Evolutionary conservation across 352 stramenopile species (phyloP).

Genomic region (Pythium volutum): DNA sequence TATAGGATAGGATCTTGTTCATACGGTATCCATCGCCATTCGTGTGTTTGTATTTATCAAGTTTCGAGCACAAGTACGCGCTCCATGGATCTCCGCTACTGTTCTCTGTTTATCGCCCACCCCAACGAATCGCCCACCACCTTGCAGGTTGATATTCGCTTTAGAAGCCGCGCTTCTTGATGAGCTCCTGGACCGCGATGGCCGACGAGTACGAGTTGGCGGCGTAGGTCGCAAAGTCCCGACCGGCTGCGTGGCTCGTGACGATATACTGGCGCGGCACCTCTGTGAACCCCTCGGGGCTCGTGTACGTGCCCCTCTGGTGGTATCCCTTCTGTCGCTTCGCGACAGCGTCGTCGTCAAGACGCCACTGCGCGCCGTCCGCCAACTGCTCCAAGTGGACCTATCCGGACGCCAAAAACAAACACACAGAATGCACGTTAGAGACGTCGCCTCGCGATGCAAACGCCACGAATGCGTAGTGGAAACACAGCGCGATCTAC

Average conservation of each 20-base stretch:
- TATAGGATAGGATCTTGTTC: no score
- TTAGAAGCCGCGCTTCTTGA: slow-evolving; percentile 82
- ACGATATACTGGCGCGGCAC: slow-evolving; percentile 74
- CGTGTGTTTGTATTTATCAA: background rate
- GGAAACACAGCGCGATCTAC: slow-evolving; percentile 13
- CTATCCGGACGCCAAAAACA: slow-evolving; percentile 20
- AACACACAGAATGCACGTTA: background rate
- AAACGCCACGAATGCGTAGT: background rate
- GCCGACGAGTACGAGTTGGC: slow-evolving; percentile 86
- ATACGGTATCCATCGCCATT: background rate
- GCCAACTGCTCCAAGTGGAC: slow-evolving; percentile 46
- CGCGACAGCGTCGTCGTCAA: slow-evolving; percentile 56
- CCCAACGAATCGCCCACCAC: background rate
- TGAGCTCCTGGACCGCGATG: slow-evolving; percentile 76
- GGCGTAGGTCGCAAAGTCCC: slow-evolving; percentile 75
- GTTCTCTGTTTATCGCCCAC: background rate
- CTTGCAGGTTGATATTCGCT: slow-evolving; percentile 14
- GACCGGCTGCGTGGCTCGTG: slow-evolving; percentile 62
- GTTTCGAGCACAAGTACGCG: background rate
- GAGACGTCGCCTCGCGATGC: background rate
- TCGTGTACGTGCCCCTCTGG: slow-evolving; percentile 54
- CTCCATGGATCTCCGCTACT: background rate
- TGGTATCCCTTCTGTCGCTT: slow-evolving; percentile 62
- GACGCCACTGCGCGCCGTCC: slow-evolving; percentile 61
- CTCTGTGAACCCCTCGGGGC: slow-evolving; percentile 62